These are phyloP conservation scores for Tetrahymena thermophila DNA, from an alignment of 73 alveolate species.

Conservation along the genomic window DNA sequence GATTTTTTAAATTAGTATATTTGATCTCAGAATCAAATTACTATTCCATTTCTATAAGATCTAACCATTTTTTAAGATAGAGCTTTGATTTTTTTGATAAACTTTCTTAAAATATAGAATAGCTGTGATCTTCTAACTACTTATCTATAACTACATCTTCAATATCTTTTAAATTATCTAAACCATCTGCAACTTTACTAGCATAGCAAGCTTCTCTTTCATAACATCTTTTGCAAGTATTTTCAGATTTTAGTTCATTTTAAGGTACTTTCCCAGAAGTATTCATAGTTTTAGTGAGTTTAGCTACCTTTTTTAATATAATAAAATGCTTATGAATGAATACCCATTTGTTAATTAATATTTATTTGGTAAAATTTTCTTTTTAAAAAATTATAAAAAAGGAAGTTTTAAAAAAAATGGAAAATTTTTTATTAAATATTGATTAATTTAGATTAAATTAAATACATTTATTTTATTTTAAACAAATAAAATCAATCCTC, in stretches of 20 bases:
- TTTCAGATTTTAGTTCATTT: not conserved
- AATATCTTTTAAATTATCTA: not conserved
- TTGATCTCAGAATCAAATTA: not conserved
- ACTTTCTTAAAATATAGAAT: not conserved
- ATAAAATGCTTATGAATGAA: no score
- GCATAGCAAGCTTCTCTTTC: not conserved
- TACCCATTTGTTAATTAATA: no score
- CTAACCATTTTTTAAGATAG: not conserved
- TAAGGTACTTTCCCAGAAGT: not conserved
- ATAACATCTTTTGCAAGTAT: not conserved
- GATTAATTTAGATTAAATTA: no score
- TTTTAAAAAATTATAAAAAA: no score
- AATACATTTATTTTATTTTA: no score
- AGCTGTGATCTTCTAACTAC: not conserved
- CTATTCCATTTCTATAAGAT: not conserved
- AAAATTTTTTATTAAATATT: no score
- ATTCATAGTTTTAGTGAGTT: not conserved
- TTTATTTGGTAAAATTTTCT: no score
- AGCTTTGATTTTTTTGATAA: not conserved
- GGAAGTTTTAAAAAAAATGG: no score
- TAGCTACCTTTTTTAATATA: not conserved
- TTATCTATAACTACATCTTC: not conserved
- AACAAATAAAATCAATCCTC: no score
- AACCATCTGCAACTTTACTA: not conserved
- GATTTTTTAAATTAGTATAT: not conserved